Evolutionary conservation across 768 basidiomycete genomes (phyloP).

Genomic region (Pisolithus tinctorius): DNA sequence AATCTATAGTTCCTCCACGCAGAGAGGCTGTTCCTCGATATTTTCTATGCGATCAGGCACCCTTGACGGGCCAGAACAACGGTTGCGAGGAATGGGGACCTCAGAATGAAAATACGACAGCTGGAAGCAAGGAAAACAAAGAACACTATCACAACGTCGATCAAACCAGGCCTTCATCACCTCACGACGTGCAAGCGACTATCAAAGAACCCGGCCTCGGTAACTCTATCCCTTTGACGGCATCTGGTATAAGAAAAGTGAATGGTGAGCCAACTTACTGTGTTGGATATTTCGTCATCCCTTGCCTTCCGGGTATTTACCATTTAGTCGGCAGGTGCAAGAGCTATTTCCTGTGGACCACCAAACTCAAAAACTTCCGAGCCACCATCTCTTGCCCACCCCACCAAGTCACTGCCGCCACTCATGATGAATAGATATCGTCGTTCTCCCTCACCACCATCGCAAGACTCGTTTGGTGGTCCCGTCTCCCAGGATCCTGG

Average conservation of each 20-base stretch:
- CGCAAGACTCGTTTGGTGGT: conserved; percentile 61
- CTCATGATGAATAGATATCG: conserved; percentile 13
- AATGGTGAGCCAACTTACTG: conserved; percentile 25
- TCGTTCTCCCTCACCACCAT: conserved; percentile 34
- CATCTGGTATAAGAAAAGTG: conserved; percentile 22
- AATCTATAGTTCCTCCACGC: conserved; percentile 34
- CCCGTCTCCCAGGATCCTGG: conserved; percentile 43
- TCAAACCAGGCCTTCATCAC: conserved; percentile 14
- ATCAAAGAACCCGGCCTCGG: conserved; percentile 24
- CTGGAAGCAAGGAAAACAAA: conserved; percentile 12
- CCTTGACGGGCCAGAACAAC: conserved; percentile 3
- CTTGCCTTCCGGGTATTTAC: conserved; percentile 19
- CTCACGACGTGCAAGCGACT: conserved; percentile 18
- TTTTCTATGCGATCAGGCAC: conserved; percentile 31
- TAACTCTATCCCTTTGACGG: conserved; percentile 19
- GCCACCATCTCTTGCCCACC: conserved; percentile 9
- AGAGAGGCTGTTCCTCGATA: conserved; percentile 38
- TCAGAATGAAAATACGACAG: conserved; percentile 46
- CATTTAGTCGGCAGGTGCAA: conserved; percentile 22
- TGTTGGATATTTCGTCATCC: conserved; percentile 11
- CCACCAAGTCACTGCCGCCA: conserved; percentile 17
- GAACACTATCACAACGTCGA: conserved; percentile 8
- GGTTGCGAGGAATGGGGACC: conserved; percentile 32
- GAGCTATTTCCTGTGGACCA: conserved; percentile 30
- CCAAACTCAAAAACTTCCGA: conserved; percentile 15